Evolutionary conservation across 257 asterid species (phyloP), one percentile per base, ranked within the genome.

Genomic region (Scutellaria minor): DNA sequence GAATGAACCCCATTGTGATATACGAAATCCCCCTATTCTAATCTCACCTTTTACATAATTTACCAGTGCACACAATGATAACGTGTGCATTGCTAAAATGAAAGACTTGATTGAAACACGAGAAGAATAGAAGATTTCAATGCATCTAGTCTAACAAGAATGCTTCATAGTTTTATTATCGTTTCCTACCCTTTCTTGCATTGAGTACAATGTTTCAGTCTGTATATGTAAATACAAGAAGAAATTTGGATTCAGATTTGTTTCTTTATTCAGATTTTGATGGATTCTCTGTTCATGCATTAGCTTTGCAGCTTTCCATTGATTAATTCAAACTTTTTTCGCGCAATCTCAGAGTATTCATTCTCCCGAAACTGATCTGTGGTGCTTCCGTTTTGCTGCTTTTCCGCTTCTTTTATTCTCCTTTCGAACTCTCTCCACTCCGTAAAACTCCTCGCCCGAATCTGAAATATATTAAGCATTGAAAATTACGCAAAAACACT

Each of bases 401-500:
- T 9, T 44, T 78, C 82, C 64, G 85, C 83, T 70, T 72, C 68
- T 27, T 66, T 42, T 73, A 73, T 54, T 76, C 80, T 72, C 42
- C 59, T 75, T 52, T 64, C 71, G 47, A 83, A 82, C 70, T 79
- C 79, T 47, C 37, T 74, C 84, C 75, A 64, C 73, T 82, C 86
- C 0, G 8, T 15, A 35, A 0, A 54, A 55, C 84, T 73, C 73
- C 86, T 82, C 44, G 8, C 37, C 18, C 77, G 40, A 62, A 75
- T 74, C 86, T 79, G 80, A 40, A 68, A 57, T 51, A 7, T 39
- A 15, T 12, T 35, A 22, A 13, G 20, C 5, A 9, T 18, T 10
- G 44, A 9, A 44, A 24, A 24, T 24, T 8, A 24, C 9, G 13
- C 22, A 35, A 31, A 58, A 37, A 11, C 27, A 58, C 39, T 59